phyloP scores from a whole-genome alignment of 257 asterid species.

The Asclepias syriaca region DNA sequence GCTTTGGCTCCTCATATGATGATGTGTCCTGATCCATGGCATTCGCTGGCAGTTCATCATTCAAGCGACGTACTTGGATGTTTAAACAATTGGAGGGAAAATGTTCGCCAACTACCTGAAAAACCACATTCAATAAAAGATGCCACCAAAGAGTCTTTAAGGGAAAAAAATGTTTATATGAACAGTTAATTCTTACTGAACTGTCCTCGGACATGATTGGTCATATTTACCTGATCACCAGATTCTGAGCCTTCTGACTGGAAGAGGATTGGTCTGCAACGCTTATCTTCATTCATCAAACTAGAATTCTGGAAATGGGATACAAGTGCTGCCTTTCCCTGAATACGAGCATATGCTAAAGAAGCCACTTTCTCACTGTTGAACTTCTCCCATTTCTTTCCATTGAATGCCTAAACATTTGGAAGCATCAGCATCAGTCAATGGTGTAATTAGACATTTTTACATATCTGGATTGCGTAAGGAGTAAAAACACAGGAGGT shows the following conservation, averaged over 20 bases:
- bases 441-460: neutral
- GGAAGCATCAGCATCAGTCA: slow-evolving; percentile 1
- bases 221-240: slow-evolving; percentile 34
- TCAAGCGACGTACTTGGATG: slow-evolving; percentile 22
- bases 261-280: slow-evolving; percentile 68
- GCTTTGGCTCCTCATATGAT: slow-evolving; percentile 16
- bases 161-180: neutral
- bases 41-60: slow-evolving; percentile 16
- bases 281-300: slow-evolving; percentile 73
- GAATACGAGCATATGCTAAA: slow-evolving; percentile 77
- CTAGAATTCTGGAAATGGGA: slow-evolving; percentile 82
- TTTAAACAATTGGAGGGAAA: slow-evolving; percentile 22
- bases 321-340: slow-evolving; percentile 63
- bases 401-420: slow-evolving; percentile 52
- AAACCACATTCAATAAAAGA: neutral
- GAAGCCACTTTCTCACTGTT: slow-evolving; percentile 76
- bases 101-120: slow-evolving; percentile 28
- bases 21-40: slow-evolving; percentile 13
- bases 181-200: neutral
- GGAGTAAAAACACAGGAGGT: neutral
- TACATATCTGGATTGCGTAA: neutral
- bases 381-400: slow-evolving; percentile 79
- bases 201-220: neutral
- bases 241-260: slow-evolving; percentile 32
- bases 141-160: neutral